Base-by-base conservation (phyloP, 805 yeast genomes). In the Naumovozyma dairenensis region DNA sequence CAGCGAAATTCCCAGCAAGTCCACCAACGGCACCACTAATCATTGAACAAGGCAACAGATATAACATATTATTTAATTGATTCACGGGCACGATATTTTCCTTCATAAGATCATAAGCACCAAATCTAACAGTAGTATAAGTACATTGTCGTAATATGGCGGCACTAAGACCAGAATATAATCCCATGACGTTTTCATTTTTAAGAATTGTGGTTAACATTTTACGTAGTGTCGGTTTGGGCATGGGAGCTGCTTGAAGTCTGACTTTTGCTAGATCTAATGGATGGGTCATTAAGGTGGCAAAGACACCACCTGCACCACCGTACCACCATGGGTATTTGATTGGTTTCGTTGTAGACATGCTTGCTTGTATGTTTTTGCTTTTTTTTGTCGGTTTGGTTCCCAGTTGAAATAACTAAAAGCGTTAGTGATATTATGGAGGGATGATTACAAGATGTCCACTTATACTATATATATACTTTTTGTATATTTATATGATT, bases 11-110 rank as follows among this genome's bases (percentile, higher is more conserved):
- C 16, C 95, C 95, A 2, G 81, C 80, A 16, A 83, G 59, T 7
- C 94, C 94, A 40, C 95, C 95, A 37, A 75, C 57, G 18, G 79
- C 81, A 34, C 95, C 94, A 9, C 87, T 74, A n/a, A 80, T 43
- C 92, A 84, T 82, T 4, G 94, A 82, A 59, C 77, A 68, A 7
- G 89, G 85, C 35, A 84, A 61, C 34, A 84, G 64, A 13, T 72
- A 67, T 5, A 66, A 51, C 35, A 83, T 74, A 5, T 77, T 68
- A 4, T 80, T 80, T 18, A 66, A 61, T 33, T 56, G 57, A 15
- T 60, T 62, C 6, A 57, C 44, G 20, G 69, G 65, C 10, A 57
- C 57, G 21, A 66, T 60, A 19, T 65, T 57, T 29, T 77, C 84
- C 48, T 84, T 84, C 48, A 83, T 62, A 38, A 65, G 66, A 54